Conservation (phyloP, 2,329 filamentous ascomycete species). For the Ophiostoma australiae region DNA sequence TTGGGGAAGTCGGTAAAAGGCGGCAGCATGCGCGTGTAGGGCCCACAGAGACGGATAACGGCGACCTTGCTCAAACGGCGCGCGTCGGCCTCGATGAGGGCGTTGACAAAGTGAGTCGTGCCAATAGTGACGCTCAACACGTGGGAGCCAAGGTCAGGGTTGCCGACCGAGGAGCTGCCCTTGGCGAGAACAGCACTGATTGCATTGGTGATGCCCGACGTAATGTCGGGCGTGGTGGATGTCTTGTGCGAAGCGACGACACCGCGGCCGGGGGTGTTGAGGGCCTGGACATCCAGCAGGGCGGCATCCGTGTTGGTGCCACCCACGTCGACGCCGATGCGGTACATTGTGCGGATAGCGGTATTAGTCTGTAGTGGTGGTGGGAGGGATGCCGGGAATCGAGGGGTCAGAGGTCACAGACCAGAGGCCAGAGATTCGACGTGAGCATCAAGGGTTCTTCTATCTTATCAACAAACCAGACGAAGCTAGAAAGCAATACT, state of each 20-base stretch:
- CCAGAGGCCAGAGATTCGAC: no score
- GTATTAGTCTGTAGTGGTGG: background rate
- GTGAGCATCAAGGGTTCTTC: background rate
- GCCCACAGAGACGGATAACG: conserved; percentile 33
- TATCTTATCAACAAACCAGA: background rate
- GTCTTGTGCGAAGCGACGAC: conserved; percentile 27
- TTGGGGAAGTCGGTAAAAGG: conserved; percentile 2
- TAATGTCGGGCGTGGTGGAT: conserved; percentile 34
- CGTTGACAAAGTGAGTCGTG: conserved; percentile 24
- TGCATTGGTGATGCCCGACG: conserved; percentile 26
- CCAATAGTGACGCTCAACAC: conserved; percentile 27
- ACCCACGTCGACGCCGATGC: conserved; percentile 6
- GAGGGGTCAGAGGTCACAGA: background rate
- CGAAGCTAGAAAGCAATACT: background rate
- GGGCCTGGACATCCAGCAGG: conserved; percentile 28
- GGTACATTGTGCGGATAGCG: conserved; percentile 19
- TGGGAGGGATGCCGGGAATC: background rate
- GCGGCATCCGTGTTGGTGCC: conserved; percentile 28
- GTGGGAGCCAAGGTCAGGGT: conserved; percentile 7
- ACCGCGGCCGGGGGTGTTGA: conserved; percentile 28
- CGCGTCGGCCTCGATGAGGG: conserved; percentile 25
- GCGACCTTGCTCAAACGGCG: conserved; percentile 32
- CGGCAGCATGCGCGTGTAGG: conserved; percentile 11
- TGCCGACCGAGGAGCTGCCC: background rate
- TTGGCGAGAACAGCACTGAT: conserved; percentile 23